Base-by-base conservation (phyloP, 495 filamentous ascomycete species). In the Penicillium goetzii region DNA sequence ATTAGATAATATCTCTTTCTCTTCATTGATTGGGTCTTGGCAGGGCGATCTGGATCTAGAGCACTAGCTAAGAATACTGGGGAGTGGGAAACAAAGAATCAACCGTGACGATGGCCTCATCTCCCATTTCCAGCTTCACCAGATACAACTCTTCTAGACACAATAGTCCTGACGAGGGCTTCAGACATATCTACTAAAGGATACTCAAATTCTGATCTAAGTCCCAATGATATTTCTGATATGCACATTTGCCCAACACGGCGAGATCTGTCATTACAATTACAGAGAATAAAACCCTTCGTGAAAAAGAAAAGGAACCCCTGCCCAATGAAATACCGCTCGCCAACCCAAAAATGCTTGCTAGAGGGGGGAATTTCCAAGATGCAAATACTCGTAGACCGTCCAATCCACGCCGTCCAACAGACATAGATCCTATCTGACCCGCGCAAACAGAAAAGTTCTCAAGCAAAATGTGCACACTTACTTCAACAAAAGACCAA, bases 351-450 rank as follows among this genome's bases (percentile, higher is more conserved):
- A 61, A 26, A 69, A 67, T 62, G 59, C 63, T 63, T 51, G 17
- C 25, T 51, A 12, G 70, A 73, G 72, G 60, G 70, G 68, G 67
- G 74, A 74, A 59, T 67, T 67, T 67, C 67, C 56, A 52, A 64
- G 60, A 72, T 71, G 71, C 68, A 69, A 71, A 51, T 63, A 54
- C 59, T 63, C 55, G 51, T 58, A 67, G 67, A 43, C 17, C 41
- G 41, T 17, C 50, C 43, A 50, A 63, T 43, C 62, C 56, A 61
- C 51, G 11, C 47, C 12, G 43, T 47, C 43, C 63, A 23, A 45
- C 26, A 15, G 56, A 60, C 51, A 60, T 47, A 12, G 12, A 47
- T 47, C 43, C 65, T 23, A 56, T 64, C 55, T 43, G 50, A 58
- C 12, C 45, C 26, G 4, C 40, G 12, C 56, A 40, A 36, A 36